Evolutionary conservation across 2,329 filamentous ascomycete genomes (phyloP).

Genomic region (Madurella fahalii): DNA sequence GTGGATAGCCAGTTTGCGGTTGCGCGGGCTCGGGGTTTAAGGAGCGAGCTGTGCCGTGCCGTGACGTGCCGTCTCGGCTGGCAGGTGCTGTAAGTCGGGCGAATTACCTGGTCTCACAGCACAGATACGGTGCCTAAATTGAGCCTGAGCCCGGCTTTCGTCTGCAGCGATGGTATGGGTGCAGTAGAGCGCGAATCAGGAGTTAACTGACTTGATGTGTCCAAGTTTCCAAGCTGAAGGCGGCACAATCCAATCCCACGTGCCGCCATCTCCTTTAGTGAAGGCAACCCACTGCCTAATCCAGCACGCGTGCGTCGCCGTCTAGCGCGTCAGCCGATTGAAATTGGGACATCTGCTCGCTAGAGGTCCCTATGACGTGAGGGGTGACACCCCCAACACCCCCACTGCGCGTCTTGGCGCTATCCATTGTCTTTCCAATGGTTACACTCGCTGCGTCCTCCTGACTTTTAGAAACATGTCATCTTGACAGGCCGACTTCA

Average conservation of each 20-base stretch:
- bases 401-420: too few relatives aligned
- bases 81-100: neutral
- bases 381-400: neutral
- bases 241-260: too few relatives aligned
- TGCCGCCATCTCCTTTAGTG: neutral
- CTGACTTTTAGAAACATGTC: too few relatives aligned
- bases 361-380: neutral
- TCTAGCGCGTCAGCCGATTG: neutral
- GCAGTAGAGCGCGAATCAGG: too few relatives aligned
- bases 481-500: too few relatives aligned
- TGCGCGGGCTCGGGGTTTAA: neutral
- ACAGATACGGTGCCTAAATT: neutral
- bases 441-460: too few relatives aligned
- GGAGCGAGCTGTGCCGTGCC: neutral
- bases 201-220: too few relatives aligned
- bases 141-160: too few relatives aligned
- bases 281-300: neutral
- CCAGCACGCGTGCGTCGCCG: too few relatives aligned
- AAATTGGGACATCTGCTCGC: neutral
- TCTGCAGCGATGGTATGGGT: too few relatives aligned
- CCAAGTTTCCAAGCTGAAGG: too few relatives aligned
- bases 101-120: neutral
- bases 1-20: neutral
- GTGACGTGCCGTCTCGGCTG: neutral
- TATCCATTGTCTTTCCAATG: too few relatives aligned